Evolutionary conservation across 441 rosid genomes (phyloP), one percentile per base, ranked within the genome.

Genomic region (Populus hybrid): DNA sequence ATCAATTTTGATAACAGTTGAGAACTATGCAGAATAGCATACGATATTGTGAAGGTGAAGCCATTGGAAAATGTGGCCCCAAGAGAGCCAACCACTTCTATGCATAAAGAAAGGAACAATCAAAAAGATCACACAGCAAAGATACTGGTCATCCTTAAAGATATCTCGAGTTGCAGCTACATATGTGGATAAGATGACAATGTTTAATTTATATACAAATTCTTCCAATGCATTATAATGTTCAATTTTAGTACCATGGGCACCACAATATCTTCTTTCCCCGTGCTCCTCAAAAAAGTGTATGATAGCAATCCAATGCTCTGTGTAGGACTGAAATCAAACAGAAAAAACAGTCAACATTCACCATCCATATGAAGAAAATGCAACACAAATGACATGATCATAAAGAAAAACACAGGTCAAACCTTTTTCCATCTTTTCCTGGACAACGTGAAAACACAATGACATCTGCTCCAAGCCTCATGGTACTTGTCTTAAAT

Each of bases 391-490:
- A 64, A 70, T n/a, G 12, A 5, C 35, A 31, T 38, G 33, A 8
- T 61, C 64, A 33, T 68, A 2, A 70, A 8, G n/a, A 64, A 66
- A 33, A 38, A 73, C 12, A 14, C 29, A 78, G 40, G n/a, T 73
- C 84, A 45, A 79, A 94, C 99, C 92, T 82, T 70, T 82, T 90
- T 76, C 93, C 91, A 86, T 88, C 85, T 80, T 86, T 83, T 68
- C 93, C 97, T 67, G 45, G 23, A 82, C 89, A 90, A 36, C 97
- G 90, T n/a, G 99, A 91, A 83, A 95, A 96, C 7, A 95, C 99
- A 71, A 95, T 90, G 71, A 91, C 99, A 92, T 95, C 99, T 72
- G 97, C 99, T 33, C 99, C 99, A n/a, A 95, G 95, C 84, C 99
- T 90, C 99, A 95, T 94, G 45, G 99, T 95, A 83, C 99, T 95